Evolutionary conservation across 345 rosid species (phyloP).

Genomic region (Ceriops tagal): DNA sequence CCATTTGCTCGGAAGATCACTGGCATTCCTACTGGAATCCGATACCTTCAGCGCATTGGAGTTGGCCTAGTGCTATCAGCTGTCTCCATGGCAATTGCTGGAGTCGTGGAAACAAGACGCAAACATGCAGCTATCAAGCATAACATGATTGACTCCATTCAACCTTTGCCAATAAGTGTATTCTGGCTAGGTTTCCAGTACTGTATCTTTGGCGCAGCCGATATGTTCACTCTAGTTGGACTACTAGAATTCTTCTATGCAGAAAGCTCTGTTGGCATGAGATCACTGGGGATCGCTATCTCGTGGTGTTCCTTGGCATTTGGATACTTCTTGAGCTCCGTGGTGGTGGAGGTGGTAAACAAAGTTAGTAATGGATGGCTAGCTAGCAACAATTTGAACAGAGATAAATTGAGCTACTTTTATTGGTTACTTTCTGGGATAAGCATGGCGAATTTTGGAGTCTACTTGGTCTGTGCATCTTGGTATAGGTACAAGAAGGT

Average conservation of each 20-base stretch:
- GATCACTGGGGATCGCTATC: slow-evolving; percentile 46
- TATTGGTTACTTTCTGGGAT: slow-evolving; percentile 37
- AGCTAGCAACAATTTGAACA: slow-evolving; percentile 36
- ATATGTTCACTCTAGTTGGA: slow-evolving; percentile 56
- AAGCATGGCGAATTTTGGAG: slow-evolving; percentile 42
- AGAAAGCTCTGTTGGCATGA: slow-evolving; percentile 59
- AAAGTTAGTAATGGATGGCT: slow-evolving; percentile 53
- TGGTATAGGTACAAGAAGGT: slow-evolving; percentile 58
- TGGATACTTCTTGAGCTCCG: slow-evolving; percentile 55
- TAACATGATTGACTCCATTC: slow-evolving; percentile 45
- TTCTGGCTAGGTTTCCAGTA: slow-evolving; percentile 61
- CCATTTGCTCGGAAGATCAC: slow-evolving; percentile 50
- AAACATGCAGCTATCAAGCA: slow-evolving; percentile 44
- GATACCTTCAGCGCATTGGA: slow-evolving; percentile 51
- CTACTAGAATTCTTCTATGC: slow-evolving; percentile 55
- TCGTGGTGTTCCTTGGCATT: slow-evolving; percentile 55
- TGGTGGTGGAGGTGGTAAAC: slow-evolving; percentile 50
- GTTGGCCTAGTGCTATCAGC: slow-evolving; percentile 49
- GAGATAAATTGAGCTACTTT: slow-evolving; percentile 41
- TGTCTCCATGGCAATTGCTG: slow-evolving; percentile 57
- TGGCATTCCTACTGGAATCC: slow-evolving; percentile 52
- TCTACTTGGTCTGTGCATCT: slow-evolving; percentile 52
- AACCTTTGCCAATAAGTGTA: slow-evolving; percentile 49
- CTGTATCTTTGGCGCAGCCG: slow-evolving; percentile 55
- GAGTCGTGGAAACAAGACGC: slow-evolving; percentile 44